phyloP scores from a whole-genome alignment of 495 filamentous ascomycete genomes.

The Penicillium mononematosum region DNA sequence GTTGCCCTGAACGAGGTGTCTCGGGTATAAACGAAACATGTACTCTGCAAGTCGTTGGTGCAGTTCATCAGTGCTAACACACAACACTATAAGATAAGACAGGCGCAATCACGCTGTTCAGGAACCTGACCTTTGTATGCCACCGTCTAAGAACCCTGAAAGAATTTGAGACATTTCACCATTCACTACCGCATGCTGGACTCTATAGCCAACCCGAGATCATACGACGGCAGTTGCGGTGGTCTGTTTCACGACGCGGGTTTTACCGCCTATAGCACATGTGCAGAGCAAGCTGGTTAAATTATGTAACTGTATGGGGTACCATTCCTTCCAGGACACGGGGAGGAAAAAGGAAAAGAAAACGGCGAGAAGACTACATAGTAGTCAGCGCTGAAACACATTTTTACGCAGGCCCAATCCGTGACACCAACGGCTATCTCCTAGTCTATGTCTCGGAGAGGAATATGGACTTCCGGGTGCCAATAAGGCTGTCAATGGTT shows the following conservation, averaged over 20 bases:
- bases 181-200: neutral
- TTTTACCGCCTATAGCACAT: slow-evolving; percentile 5
- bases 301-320: slow-evolving; percentile 6
- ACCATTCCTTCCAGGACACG: neutral
- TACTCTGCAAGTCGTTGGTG: neutral
- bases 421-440: slow-evolving; percentile 10
- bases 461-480: neutral
- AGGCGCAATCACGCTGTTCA: neutral
- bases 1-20: neutral
- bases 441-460: neutral
- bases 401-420: slow-evolving; percentile 6
- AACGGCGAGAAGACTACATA: neutral
- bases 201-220: neutral
- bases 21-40: neutral
- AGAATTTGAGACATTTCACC: neutral
- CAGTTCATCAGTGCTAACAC: neutral
- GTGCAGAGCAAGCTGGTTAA: neutral
- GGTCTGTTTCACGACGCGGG: slow-evolving; percentile 2
- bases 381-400: neutral
- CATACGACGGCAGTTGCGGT: slow-evolving; percentile 7
- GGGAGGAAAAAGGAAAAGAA: no score
- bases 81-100: neutral
- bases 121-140: neutral
- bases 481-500: neutral
- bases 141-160: neutral